phyloP scores from a whole-genome alignment of 768 basidiomycete species.

The Cystofilobasidium capitatum region DNA sequence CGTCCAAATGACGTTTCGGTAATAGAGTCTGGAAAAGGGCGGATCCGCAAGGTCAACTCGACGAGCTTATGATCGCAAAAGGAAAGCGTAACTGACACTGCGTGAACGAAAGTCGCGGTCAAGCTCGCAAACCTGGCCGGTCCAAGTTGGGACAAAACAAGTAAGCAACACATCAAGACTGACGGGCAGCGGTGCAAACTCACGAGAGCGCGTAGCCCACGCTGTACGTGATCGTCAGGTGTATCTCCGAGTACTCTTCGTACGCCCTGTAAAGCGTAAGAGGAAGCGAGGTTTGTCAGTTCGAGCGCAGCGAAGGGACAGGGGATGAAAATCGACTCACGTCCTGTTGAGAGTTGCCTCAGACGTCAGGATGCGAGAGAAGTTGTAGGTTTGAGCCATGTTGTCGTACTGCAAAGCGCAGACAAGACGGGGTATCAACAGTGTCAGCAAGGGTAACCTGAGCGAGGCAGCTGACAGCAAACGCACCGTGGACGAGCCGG shows the following conservation, averaged over 20 bases:
- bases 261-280: slow-evolving; percentile 7
- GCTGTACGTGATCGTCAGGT: slow-evolving; percentile 19
- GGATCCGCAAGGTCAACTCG: not conserved
- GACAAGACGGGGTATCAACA: not conserved
- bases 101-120: slow-evolving; percentile 24
- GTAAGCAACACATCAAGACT: too few species aligned
- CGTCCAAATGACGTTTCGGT: slow-evolving; percentile 22
- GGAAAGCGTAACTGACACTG: not conserved
- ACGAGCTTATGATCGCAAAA: not conserved
- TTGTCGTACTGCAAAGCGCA: slow-evolving; percentile 15
- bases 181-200: too few species aligned
- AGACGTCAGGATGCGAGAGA: slow-evolving; percentile 1
- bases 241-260: slow-evolving; percentile 23
- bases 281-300: not conserved
- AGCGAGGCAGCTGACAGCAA: not conserved
- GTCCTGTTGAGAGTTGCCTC: slow-evolving; percentile 8
- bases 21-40: slow-evolving; percentile 18
- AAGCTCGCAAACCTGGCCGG: not conserved
- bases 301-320: not conserved
- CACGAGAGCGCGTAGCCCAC: slow-evolving; percentile 20
- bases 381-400: slow-evolving; percentile 13
- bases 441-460: too few species aligned
- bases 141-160: not conserved
- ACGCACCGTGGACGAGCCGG: slow-evolving; percentile 8
- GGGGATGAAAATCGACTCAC: not conserved